These are phyloP conservation scores for Pulveroboletus ridleyi DNA, from an alignment of 1,284 basidiomycete species.

Conservation along the genomic window DNA sequence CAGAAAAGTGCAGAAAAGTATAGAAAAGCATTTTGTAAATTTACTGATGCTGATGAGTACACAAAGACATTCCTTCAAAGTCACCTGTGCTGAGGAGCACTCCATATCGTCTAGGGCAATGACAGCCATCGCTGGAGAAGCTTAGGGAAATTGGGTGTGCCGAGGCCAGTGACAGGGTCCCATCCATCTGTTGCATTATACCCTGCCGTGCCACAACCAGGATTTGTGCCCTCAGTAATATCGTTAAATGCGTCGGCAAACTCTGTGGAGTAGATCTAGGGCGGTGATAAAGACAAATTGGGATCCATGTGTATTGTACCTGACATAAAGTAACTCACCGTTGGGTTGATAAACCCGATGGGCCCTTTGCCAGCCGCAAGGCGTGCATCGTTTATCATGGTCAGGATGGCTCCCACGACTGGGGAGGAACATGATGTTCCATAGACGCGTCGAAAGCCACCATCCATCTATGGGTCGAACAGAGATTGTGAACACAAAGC, in stretches of 20 bases:
- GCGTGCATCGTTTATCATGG: constrained; percentile 55
- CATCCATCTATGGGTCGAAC: constrained; percentile 34
- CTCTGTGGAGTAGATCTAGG: constrained; percentile 31
- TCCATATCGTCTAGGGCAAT: neutral
- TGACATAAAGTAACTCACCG: constrained; percentile 23
- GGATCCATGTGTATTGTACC: too few relatives aligned
- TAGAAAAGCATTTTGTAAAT: too few relatives aligned
- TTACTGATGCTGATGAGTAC: neutral
- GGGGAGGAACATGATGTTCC: constrained; percentile 47
- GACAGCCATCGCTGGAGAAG: neutral
- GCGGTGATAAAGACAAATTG: neutral
- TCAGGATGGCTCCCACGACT: constrained; percentile 47
- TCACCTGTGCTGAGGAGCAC: too few relatives aligned
- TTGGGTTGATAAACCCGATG: constrained; percentile 47
- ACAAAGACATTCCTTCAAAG: neutral
- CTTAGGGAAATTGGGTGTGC: constrained; percentile 1
- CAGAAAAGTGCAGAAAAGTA: too few relatives aligned
- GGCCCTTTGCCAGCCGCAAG: constrained; percentile 43
- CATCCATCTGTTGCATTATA: constrained; percentile 42
- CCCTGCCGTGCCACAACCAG: constrained; percentile 44
- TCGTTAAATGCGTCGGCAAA: constrained; percentile 44
- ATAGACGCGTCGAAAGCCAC: constrained; percentile 40
- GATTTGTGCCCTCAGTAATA: constrained; percentile 48
- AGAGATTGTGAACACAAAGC: neutral
- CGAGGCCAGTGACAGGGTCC: constrained; percentile 45